Conservation (phyloP, 495 filamentous ascomycete genomes). For the Neurospora discreta region DNA sequence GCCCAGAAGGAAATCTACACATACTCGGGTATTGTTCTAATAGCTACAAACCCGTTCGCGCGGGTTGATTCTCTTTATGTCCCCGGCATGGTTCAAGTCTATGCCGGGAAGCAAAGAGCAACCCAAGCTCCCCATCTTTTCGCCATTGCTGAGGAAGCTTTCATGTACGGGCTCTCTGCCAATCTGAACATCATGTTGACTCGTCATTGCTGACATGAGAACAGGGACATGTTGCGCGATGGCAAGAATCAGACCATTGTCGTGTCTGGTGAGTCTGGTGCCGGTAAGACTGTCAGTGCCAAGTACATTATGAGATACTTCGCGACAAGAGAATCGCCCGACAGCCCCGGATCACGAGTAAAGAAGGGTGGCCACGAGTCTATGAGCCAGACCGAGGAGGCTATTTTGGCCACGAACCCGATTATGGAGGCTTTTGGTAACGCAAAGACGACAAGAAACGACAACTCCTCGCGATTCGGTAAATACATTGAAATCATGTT, state of each 20-base stretch:
- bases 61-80: conserved; percentile 97
- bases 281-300: conserved; percentile 96
- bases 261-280: conserved; percentile 95
- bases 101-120: conserved; percentile 91
- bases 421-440: conserved; percentile 99
- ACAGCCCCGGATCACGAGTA: conserved; percentile 66
- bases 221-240: conserved; percentile 95
- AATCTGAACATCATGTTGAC: neutral
- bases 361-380: conserved; percentile 64
- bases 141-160: conserved; percentile 97
- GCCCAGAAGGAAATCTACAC: conserved; percentile 99
- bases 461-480: conserved; percentile 97
- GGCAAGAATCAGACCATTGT: conserved; percentile 96
- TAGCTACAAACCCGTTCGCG: conserved; percentile 97
- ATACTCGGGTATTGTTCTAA: conserved; percentile 97
- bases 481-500: conserved; percentile 99
- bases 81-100: conserved; percentile 97
- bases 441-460: conserved; percentile 96
- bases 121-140: conserved; percentile 97
- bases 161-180: conserved; percentile 54
- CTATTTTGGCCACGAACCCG: conserved; percentile 95
- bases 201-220: neutral
- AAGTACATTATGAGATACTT: conserved; percentile 99
- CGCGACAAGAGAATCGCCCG: conserved; percentile 90
- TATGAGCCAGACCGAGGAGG: conserved; percentile 98